Percentiles rank a stretch among this genome's conserved stretches.
Evolutionary conservation across 768 basidiomycete genomes (phyloP).

Genomic region (Cyclocybe cylindracea): DNA sequence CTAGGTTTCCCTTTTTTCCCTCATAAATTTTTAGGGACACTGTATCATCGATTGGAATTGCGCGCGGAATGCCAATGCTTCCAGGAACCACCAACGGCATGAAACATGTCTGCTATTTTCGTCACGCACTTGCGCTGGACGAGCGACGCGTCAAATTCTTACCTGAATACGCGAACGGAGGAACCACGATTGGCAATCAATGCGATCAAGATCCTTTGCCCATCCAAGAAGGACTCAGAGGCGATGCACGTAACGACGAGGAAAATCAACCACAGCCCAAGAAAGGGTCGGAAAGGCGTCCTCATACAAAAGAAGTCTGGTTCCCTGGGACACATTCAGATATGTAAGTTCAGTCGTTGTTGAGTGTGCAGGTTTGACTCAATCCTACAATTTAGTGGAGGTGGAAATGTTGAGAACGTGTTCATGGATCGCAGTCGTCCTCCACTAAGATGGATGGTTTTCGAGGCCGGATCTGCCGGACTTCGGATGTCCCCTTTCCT

Average conservation of each 20-base stretch:
- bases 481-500: slow-evolving; percentile 7
- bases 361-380: too few relatives aligned
- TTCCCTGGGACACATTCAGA: slow-evolving; percentile 17
- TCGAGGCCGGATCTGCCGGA: background rate
- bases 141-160: slow-evolving; percentile 49
- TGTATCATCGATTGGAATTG: slow-evolving; percentile 44
- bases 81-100: slow-evolving; percentile 28
- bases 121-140: slow-evolving; percentile 49
- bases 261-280: too few relatives aligned
- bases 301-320: slow-evolving; percentile 14
- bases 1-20: background rate
- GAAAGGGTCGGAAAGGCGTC: too few relatives aligned
- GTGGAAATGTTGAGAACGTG: slow-evolving; percentile 15
- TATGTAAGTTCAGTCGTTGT: slow-evolving; percentile 11
- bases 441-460: slow-evolving; percentile 19
- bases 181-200: background rate
- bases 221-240: too few relatives aligned
- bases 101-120: slow-evolving; percentile 39
- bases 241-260: too few relatives aligned
- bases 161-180: slow-evolving; percentile 39
- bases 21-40: slow-evolving; percentile 37
- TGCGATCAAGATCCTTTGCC: too few relatives aligned
- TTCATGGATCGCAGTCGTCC: slow-evolving; percentile 13
- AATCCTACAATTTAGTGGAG: too few relatives aligned
- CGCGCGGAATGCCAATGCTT: slow-evolving; percentile 24